Conservation (phyloP, 2,329 filamentous ascomycete species). For the Elsinoe arachidis region DNA sequence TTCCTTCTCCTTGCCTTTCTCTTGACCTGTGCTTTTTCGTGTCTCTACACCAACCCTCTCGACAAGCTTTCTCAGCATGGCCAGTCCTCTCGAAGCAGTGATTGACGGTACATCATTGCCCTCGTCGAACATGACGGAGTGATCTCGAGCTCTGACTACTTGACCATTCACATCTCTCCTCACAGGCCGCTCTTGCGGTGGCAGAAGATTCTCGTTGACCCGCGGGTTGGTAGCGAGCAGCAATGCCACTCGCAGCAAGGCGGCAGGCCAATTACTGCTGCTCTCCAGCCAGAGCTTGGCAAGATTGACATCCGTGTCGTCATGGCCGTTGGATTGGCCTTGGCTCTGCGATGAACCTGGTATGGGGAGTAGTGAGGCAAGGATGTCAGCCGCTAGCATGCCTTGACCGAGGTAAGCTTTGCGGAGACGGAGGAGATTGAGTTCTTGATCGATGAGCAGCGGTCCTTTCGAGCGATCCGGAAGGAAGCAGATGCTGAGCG, state of each 20-base stretch:
- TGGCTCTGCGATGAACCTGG: neutral
- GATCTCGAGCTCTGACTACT: slow-evolving; percentile 28
- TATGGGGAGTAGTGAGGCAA: slow-evolving; percentile 56
- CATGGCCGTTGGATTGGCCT: neutral
- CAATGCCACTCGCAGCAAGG: slow-evolving; percentile 66
- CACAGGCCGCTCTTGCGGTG: neutral
- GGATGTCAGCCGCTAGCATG: slow-evolving; percentile 72
- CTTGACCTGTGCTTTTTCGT: neutral
- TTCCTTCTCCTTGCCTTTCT: neutral
- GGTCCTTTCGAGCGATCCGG: slow-evolving; percentile 59
- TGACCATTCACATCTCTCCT: slow-evolving; percentile 24
- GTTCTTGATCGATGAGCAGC: slow-evolving; percentile 30
- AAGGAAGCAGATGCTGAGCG: slow-evolving; percentile 72
- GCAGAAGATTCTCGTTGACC: slow-evolving; percentile 11
- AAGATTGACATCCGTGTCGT: slow-evolving; percentile 38
- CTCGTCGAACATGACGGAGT: slow-evolving; percentile 3
- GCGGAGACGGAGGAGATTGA: slow-evolving; percentile 67
- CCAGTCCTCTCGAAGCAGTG: slow-evolving; percentile 35
- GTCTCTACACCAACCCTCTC: slow-evolving; percentile 30
- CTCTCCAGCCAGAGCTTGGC: slow-evolving; percentile 75
- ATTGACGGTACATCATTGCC: slow-evolving; percentile 22
- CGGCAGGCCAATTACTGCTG: slow-evolving; percentile 74
- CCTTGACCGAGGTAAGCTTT: slow-evolving; percentile 91
- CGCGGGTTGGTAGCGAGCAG: slow-evolving; percentile 43
- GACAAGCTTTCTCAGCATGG: slow-evolving; percentile 39